Conservation (phyloP, 2,329 filamentous ascomycete genomes). For the Hysterium pulicare region DNA sequence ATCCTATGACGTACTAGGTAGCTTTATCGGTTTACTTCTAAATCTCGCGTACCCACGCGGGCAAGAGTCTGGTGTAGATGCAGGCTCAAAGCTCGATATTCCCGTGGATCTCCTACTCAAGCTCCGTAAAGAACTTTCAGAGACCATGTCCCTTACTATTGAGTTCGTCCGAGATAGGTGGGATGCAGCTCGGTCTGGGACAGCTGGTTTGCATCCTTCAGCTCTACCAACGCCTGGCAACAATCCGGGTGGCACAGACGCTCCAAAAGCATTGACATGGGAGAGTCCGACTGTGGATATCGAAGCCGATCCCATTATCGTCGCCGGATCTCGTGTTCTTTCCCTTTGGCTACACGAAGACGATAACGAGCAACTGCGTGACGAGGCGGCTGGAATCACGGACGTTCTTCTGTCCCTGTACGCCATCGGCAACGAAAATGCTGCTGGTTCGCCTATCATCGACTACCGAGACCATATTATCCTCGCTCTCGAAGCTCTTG, state of each 20-base stretch:
- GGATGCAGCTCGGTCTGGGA: constrained; percentile 60
- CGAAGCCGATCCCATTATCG: constrained; percentile 55
- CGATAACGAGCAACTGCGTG: constrained; percentile 57
- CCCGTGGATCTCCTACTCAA: constrained; percentile 60
- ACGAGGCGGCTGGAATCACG: constrained; percentile 54
- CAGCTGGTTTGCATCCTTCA: constrained; percentile 58
- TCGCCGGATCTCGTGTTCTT: constrained; percentile 56
- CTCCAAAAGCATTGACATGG: constrained; percentile 54
- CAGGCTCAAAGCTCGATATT: constrained; percentile 35
- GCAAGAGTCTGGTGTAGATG: constrained; percentile 19
- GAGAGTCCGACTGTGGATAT: constrained; percentile 46
- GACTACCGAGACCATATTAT: not conserved
- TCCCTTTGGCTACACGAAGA: constrained; percentile 69
- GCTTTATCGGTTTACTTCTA: constrained; percentile 32
- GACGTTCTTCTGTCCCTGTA: constrained; percentile 66
- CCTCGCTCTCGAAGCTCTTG: not conserved
- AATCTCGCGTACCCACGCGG: constrained; percentile 14
- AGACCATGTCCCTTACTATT: constrained; percentile 60
- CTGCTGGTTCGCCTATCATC: not conserved
- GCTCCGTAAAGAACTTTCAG: constrained; percentile 57
- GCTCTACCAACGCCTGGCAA: constrained; percentile 38
- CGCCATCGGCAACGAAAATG: not conserved
- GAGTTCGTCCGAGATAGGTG: constrained; percentile 69
- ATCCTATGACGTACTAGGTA: constrained; percentile 60
- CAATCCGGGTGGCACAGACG: not conserved